A percentile compares a stretch with the other conserved stretches of the same genome.
These are phyloP conservation scores for Ophiostoma sp. DNA, from an alignment of 2,329 filamentous ascomycete species.

Conservation along the genomic window DNA sequence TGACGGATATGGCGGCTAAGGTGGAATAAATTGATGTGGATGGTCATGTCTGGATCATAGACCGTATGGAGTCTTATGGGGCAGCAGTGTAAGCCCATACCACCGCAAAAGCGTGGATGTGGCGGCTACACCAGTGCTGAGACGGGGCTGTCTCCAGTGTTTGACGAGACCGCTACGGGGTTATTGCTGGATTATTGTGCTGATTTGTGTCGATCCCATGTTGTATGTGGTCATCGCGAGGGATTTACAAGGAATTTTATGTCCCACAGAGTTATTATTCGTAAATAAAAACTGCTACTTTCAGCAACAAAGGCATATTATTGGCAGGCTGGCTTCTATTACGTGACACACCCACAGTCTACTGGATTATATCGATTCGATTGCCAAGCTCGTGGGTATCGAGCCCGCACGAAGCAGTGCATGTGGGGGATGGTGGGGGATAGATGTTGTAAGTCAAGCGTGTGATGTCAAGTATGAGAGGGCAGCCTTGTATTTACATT, in stretches of 20 bases:
- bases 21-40: background rate
- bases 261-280: background rate
- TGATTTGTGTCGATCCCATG: background rate
- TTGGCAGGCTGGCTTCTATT: background rate
- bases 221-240: background rate
- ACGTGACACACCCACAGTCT: background rate
- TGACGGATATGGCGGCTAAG: background rate
- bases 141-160: constrained; percentile 4
- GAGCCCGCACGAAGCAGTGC: background rate
- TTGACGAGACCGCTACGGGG: background rate
- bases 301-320: background rate
- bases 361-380: background rate
- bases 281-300: background rate
- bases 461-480: background rate
- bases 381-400: background rate
- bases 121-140: background rate
- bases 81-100: background rate
- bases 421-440: background rate
- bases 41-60: background rate
- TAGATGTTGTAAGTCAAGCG: background rate
- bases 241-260: background rate
- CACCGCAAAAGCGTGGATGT: background rate
- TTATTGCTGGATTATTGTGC: background rate
- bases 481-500: background rate
- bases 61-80: background rate